A percentile compares a stretch with the other conserved stretches of the same genome.
Evolutionary conservation across 2,329 filamentous ascomycete species (phyloP).

Genomic region (Clathrospora elynae): DNA sequence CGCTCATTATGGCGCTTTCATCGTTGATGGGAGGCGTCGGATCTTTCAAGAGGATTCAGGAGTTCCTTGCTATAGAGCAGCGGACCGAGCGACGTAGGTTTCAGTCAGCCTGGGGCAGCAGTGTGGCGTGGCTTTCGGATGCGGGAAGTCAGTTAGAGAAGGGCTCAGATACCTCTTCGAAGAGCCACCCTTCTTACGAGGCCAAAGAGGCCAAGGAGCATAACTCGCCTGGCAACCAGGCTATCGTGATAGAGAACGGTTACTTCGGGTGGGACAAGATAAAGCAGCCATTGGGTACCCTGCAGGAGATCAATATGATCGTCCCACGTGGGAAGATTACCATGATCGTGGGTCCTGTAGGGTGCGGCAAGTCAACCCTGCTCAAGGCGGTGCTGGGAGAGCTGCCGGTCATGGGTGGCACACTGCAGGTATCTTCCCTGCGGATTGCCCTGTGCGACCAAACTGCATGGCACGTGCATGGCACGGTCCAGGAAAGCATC

Average conservation of each 20-base stretch:
- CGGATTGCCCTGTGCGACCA: constrained; percentile 48
- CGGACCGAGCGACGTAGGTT: constrained; percentile 30
- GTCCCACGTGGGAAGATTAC: constrained; percentile 53
- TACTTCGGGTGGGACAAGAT: constrained; percentile 56
- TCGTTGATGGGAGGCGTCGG: constrained; percentile 53
- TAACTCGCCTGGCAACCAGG: constrained; percentile 27
- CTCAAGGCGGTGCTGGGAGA: constrained; percentile 44
- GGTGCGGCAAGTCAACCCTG: constrained; percentile 60
- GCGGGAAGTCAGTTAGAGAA: constrained; percentile 33
- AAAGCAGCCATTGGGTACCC: constrained; percentile 44
- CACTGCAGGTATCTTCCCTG: constrained; percentile 37
- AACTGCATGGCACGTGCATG: constrained; percentile 47
- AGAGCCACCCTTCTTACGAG: constrained; percentile 30
- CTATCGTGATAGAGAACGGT: constrained; percentile 52
- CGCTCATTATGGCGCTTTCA: constrained; percentile 54
- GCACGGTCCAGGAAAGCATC: constrained; percentile 48
- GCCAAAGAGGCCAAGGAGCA: constrained; percentile 27
- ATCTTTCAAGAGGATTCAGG: constrained; percentile 55
- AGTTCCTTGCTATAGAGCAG: constrained; percentile 47
- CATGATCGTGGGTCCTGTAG: constrained; percentile 58
- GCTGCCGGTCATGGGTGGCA: constrained; percentile 40
- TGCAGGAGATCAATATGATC: constrained; percentile 51
- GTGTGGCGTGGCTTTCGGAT: constrained; percentile 26
- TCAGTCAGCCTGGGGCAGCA: constrained; percentile 25
- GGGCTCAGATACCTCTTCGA: constrained; percentile 30